Evolutionary conservation across 805 yeast genomes (phyloP).

Genomic region (Lipomyces kockii): DNA sequence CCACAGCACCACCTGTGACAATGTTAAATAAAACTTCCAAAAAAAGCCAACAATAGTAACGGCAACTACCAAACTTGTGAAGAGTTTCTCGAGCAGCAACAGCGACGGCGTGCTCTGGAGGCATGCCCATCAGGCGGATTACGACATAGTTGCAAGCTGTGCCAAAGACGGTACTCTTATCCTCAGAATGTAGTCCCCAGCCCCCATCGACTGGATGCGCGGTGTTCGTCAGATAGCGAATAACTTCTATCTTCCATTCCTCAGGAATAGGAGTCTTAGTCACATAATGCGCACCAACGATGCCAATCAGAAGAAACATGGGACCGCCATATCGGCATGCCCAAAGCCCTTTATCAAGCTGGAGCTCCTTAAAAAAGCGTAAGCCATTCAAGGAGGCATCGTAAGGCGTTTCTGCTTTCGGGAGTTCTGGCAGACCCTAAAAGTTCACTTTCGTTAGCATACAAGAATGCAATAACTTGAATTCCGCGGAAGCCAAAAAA

Average conservation of each 20-base stretch:
- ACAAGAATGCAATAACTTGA: too few relatives aligned
- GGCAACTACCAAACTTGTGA: conserved; percentile 49
- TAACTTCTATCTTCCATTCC: conserved; percentile 67
- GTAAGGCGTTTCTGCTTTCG: conserved; percentile 49
- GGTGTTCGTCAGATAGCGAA: conserved; percentile 84
- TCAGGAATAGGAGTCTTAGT: conserved; percentile 71
- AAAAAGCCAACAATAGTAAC: background rate
- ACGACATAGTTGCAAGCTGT: conserved; percentile 84
- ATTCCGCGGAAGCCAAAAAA: background rate
- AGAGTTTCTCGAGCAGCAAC: conserved; percentile 74
- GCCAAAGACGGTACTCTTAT: conserved; percentile 94
- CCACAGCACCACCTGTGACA: conserved; percentile 78
- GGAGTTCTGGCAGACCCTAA: conserved; percentile 47
- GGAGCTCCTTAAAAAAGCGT: conserved; percentile 67
- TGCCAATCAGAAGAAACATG: conserved; percentile 94
- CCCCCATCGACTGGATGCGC: conserved; percentile 99
- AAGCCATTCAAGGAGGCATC: conserved; percentile 79
- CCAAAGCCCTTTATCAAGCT: conserved; percentile 78
- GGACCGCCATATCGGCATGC: conserved; percentile 97
- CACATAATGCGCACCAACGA: conserved; percentile 73
- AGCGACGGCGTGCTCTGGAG: conserved; percentile 75
- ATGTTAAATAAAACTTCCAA: background rate
- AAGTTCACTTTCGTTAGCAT: background rate
- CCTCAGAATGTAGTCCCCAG: conserved; percentile 95
- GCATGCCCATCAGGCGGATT: conserved; percentile 79